These are phyloP conservation scores for Calocybe indica DNA, from an alignment of 768 basidiomycete species.

Conservation along the genomic window DNA sequence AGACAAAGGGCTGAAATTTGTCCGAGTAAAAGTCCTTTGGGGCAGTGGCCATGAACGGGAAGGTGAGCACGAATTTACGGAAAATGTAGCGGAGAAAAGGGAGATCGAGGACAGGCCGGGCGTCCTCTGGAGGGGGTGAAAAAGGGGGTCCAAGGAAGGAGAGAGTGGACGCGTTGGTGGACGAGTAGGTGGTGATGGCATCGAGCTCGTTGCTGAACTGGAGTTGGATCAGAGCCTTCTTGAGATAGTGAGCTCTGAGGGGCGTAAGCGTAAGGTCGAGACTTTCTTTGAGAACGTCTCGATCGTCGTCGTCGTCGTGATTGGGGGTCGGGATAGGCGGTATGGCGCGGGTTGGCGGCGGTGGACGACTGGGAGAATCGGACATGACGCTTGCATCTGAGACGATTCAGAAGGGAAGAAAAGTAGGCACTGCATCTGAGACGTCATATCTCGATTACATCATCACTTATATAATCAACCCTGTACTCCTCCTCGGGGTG, in stretches of 20 bases:
- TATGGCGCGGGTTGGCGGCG: constrained; percentile 11
- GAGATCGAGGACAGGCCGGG: constrained; percentile 53
- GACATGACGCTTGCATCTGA: neutral
- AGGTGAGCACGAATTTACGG: constrained; percentile 87
- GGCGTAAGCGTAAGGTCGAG: constrained; percentile 55
- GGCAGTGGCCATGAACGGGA: constrained; percentile 89
- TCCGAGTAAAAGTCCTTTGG: constrained; percentile 89
- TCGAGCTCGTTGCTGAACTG: constrained; percentile 80
- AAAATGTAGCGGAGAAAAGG: constrained; percentile 90
- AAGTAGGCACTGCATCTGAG: too few species aligned
- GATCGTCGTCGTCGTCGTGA: neutral
- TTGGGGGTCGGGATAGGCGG: constrained; percentile 7
- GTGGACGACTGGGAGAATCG: constrained; percentile 5
- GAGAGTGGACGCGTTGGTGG: constrained; percentile 55
- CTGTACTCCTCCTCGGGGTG: too few species aligned
- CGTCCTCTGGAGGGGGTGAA: constrained; percentile 55
- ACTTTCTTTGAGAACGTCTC: constrained; percentile 1
- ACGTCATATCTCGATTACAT: too few species aligned
- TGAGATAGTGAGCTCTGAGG: constrained; percentile 94
- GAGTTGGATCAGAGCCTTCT: constrained; percentile 88
- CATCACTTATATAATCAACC: too few species aligned
- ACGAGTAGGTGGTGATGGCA: constrained; percentile 45
- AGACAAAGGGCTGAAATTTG: constrained; percentile 93
- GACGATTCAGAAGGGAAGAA: too few species aligned
- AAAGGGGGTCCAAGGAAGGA: constrained; percentile 91